Conservation (phyloP, 2,329 filamentous ascomycete genomes). For the Sporothrix phasma region DNA sequence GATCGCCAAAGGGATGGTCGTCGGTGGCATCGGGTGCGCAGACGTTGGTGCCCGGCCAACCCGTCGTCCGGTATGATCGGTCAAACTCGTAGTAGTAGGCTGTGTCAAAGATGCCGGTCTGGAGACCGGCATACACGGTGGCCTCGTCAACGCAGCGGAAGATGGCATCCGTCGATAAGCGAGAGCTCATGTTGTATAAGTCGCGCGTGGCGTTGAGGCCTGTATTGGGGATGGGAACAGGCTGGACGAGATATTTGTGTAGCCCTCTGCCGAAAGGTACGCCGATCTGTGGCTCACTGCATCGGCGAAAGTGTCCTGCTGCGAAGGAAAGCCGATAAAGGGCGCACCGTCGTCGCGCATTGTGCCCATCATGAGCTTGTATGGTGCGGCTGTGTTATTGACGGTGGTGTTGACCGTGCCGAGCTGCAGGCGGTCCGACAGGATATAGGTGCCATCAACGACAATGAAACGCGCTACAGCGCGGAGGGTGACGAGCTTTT, state of each 20-base stretch:
- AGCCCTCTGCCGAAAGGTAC: constrained; percentile 28
- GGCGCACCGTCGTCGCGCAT: constrained; percentile 46
- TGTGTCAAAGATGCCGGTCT: constrained; percentile 34
- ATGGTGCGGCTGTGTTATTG: constrained; percentile 36
- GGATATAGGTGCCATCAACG: constrained; percentile 47
- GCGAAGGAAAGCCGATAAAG: constrained; percentile 38
- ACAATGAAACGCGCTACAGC: constrained; percentile 43
- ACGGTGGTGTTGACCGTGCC: constrained; percentile 26
- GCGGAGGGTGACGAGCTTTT: constrained; percentile 30
- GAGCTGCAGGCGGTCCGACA: constrained; percentile 36
- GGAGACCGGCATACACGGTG: constrained; percentile 41
- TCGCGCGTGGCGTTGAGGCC: constrained; percentile 39
- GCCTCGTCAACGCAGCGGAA: constrained; percentile 53
- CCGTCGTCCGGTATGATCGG: constrained; percentile 42
- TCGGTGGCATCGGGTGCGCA: constrained; percentile 33
- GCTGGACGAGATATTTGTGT: constrained; percentile 26
- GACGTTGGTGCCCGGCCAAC: constrained; percentile 43
- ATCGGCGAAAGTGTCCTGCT: constrained; percentile 18
- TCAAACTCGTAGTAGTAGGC: constrained; percentile 53
- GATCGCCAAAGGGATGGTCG: constrained; percentile 32
- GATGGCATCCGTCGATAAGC: constrained; percentile 46
- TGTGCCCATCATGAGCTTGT: constrained; percentile 47
- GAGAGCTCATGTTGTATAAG: constrained; percentile 44
- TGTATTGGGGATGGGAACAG: constrained; percentile 39
- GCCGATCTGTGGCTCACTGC: constrained; percentile 20